phyloP scores from a whole-genome alignment of 2,329 filamentous ascomycete species.

The Pseudocercospora cruenta region DNA sequence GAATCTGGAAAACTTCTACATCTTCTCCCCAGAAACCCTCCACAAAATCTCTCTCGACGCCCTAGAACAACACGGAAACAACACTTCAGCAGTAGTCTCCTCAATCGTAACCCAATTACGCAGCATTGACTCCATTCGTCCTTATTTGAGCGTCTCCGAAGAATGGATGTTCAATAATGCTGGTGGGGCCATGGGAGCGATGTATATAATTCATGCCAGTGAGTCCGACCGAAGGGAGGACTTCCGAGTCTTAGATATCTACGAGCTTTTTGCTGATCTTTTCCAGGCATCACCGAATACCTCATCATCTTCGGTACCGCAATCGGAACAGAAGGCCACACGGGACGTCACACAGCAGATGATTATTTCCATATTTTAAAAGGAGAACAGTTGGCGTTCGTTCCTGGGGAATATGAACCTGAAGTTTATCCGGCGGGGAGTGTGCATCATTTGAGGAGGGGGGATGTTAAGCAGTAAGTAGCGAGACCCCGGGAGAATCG shows the following conservation, averaged over 20 bases:
- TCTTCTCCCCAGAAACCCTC: slow-evolving; percentile 71
- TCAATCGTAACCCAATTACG: slow-evolving; percentile 72
- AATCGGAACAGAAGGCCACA: slow-evolving; percentile 84
- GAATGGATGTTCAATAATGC: slow-evolving; percentile 94
- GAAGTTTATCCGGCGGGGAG: slow-evolving; percentile 71
- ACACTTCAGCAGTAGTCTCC: slow-evolving; percentile 69
- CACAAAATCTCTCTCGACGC: slow-evolving; percentile 69
- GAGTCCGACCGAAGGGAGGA: slow-evolving; percentile 40
- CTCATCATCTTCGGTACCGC: slow-evolving; percentile 85
- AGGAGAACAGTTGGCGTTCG: slow-evolving; percentile 77
- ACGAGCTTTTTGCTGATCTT: not conserved
- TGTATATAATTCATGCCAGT: slow-evolving; percentile 90
- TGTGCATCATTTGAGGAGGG: slow-evolving; percentile 73
- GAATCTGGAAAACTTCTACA: slow-evolving; percentile 64
- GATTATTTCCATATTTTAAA: slow-evolving; percentile 92
- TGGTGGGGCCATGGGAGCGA: slow-evolving; percentile 86
- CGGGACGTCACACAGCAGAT: slow-evolving; percentile 85
- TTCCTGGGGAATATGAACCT: slow-evolving; percentile 66
- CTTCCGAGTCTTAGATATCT: too few relatives aligned
- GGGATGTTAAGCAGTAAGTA: slow-evolving; percentile 69
- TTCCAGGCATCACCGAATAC: slow-evolving; percentile 75
- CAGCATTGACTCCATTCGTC: slow-evolving; percentile 45
- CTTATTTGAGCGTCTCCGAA: slow-evolving; percentile 66
- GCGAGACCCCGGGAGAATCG: too few relatives aligned
- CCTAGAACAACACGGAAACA: slow-evolving; percentile 71